These are phyloP conservation scores for Magnolia sinica DNA, from an alignment of 164 flowering plant species.

Conservation along the genomic window DNA sequence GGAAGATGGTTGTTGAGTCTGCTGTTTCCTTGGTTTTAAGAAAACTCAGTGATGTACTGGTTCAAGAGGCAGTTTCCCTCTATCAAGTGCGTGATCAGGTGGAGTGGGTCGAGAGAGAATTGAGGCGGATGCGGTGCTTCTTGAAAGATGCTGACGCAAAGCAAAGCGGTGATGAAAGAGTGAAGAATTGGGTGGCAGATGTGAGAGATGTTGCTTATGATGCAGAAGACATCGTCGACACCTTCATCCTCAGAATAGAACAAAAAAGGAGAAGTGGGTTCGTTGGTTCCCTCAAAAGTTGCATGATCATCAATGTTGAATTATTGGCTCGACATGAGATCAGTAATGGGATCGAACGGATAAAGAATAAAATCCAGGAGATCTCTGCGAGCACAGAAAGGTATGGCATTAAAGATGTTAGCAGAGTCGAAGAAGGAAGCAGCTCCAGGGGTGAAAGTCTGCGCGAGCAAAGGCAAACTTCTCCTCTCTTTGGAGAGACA, in stretches of 20 bases:
- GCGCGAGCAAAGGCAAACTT: not conserved
- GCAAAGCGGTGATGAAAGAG: constrained; percentile 4
- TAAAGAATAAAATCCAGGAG: not conserved
- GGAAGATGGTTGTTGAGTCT: not conserved
- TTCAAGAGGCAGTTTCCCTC: constrained; percentile 17
- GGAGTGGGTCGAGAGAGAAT: constrained; percentile 15
- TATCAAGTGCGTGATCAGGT: constrained; percentile 20
- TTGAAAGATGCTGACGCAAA: constrained; percentile 25
- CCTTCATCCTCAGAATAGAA: constrained; percentile 7
- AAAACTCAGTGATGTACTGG: constrained; percentile 16
- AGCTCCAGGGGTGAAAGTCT: not conserved
- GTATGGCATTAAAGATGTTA: constrained; percentile 5
- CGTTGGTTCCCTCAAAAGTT: not conserved
- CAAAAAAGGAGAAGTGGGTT: not conserved
- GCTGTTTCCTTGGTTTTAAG: constrained; percentile 10
- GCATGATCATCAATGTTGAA: not conserved
- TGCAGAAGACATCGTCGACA: constrained; percentile 20
- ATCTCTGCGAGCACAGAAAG: constrained; percentile 2
- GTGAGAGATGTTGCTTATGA: constrained; percentile 17
- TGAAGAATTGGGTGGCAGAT: constrained; percentile 21
- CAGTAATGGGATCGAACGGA: not conserved
- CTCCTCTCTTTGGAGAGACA: not conserved
- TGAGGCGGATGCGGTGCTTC: constrained; percentile 27
- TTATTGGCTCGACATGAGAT: not conserved
- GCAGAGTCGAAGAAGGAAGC: not conserved